Base-by-base conservation (phyloP, 345 rosid species). In the Cardiospermum halicacabum region DNA sequence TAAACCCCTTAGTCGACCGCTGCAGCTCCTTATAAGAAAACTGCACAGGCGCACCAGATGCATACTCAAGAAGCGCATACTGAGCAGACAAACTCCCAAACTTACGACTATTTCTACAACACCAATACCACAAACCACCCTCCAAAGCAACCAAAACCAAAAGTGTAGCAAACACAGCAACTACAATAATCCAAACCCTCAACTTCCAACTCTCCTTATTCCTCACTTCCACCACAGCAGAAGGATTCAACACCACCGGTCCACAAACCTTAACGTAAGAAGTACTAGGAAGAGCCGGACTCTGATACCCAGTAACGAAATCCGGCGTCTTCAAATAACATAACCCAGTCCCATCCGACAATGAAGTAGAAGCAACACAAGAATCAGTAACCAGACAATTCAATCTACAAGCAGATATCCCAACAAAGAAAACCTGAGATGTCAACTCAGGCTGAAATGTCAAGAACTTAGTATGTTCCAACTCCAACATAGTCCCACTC, bases 261-360 rank as follows among this genome's bases (percentile, higher is more conserved):
- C 63, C 78, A 65, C 92, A 86, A 42, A 89, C 85, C 80, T 86
- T 86, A 26, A 83, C 71, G 70, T 62, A 86, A 0, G 92, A 84
- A 45, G 83, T 80, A 64, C 90, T 81, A 3, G 85, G 91, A 55
- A 86, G 78, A 0, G 81, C 68, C 0, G 87, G 88, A 78, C 64
- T 82, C 57, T 67, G 75, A 59, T 78, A 83, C 2, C 89, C 92
- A 43, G 78, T 72, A 37, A 84, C 56, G 70, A 84, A 81, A 11
- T 62, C 83, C 5, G 74, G 63, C 0, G 75, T 73, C 55, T 84
- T 81, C 61, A 69, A 39, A 72, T 76, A 78, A 71, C 96, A 89
- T 22, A 62, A 3, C 24, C 84, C 87, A 12, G 83, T 71, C 53
- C 96, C 92, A 77, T 89, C 91, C 1, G 82, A 64, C 64, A 83